Evolutionary conservation across 2,329 filamentous ascomycete genomes (phyloP), one percentile per base, ranked within the genome.

Genomic region (Xylariaceae sp.): DNA sequence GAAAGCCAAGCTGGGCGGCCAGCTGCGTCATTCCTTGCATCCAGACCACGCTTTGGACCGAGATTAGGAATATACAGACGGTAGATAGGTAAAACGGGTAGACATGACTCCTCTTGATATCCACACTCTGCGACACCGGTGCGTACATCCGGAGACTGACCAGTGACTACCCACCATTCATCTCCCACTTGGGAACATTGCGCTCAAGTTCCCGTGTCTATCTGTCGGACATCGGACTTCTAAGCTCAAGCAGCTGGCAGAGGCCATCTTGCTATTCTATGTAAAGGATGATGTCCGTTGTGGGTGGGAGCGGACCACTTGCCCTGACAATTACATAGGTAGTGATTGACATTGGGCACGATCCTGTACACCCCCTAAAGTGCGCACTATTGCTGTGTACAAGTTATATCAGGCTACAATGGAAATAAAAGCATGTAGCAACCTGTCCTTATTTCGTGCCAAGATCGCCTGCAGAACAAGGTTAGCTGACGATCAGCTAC

Each of bases 401-500:
- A 11, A 11, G 6, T 11, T 24, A 24, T 24, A 11, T 24, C 21
- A 11, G 21, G 21, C 21, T 24, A 11, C 7, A 24, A 24, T 24
- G 21, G 11, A 6, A 24, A 11, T 31, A 13, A 34, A n/a, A 12
- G 31, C 9, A 16, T 4, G 12, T 28, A 27, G 26, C 24, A 36
- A 30, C 26, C 11, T 30, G 23, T 13, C 27, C 23, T 34, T 19
- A 17, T 21, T 34, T 37, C 18, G 5, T 24, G 34, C 27, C 41
- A 35, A 34, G 31, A 12, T 33, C 16, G 18, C 11, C 17, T 9
- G 33, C 28, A 32, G 28, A 28, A 28, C 26, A 9, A 28, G n/a
- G 28, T 21, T 40, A 43, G 44, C 44, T 46, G 37, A 39, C 28
- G 37, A 39, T 44, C 44, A 37, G 41, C 41, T 28, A 37, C 41